phyloP scores from a whole-genome alignment of 2,329 filamentous ascomycete species.

The Aureobasidium namibiae region DNA sequence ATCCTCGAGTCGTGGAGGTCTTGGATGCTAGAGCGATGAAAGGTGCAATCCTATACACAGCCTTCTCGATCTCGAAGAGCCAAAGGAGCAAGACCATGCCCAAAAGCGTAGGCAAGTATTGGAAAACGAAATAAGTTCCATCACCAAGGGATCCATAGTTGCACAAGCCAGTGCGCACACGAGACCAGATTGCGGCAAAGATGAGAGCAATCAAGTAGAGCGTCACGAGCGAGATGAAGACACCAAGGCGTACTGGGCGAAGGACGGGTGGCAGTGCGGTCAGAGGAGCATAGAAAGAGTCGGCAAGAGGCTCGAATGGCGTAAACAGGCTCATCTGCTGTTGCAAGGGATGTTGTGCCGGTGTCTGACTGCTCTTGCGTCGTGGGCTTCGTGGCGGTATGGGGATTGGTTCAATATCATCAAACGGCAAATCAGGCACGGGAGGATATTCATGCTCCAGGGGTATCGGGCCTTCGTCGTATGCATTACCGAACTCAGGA shows the following conservation, averaged over 20 bases:
- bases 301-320: slow-evolving; percentile 22
- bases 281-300: slow-evolving; percentile 35
- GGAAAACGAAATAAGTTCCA: slow-evolving; percentile 73
- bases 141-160: slow-evolving; percentile 62
- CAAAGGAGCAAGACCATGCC: slow-evolving; percentile 66
- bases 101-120: slow-evolving; percentile 73
- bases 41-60: slow-evolving; percentile 68
- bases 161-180: slow-evolving; percentile 55
- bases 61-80: slow-evolving; percentile 63
- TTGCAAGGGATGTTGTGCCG: slow-evolving; percentile 7
- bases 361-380: neutral
- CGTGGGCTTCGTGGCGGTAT: slow-evolving; percentile 5
- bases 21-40: slow-evolving; percentile 69
- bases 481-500: neutral
- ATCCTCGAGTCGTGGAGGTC: slow-evolving; percentile 49
- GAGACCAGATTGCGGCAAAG: slow-evolving; percentile 63
- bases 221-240: slow-evolving; percentile 54
- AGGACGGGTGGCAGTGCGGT: slow-evolving; percentile 66
- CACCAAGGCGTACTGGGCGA: slow-evolving; percentile 54
- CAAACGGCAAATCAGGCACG: neutral
- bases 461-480: slow-evolving; percentile 1
- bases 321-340: slow-evolving; percentile 23
- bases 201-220: slow-evolving; percentile 65
- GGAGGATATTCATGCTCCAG: neutral
- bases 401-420: neutral